Evolutionary conservation across 2,329 filamentous ascomycete genomes (phyloP).

Genomic region (Colletotrichum cuscutae): DNA sequence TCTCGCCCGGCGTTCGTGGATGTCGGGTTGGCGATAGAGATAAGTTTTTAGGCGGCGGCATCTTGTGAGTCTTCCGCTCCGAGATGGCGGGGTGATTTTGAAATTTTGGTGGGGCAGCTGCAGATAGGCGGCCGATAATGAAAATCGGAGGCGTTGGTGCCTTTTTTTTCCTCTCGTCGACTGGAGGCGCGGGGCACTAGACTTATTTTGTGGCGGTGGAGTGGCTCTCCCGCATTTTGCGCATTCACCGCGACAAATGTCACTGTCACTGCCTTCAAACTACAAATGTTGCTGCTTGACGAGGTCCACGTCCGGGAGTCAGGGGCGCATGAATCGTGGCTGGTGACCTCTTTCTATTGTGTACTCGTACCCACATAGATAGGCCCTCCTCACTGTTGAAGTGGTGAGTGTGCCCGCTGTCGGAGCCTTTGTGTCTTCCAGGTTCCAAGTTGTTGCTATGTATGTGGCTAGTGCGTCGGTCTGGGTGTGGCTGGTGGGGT

Average conservation of each 20-base stretch:
- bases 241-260: slow-evolving; percentile 1
- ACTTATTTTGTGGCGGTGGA: slow-evolving; percentile 32
- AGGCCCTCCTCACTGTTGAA: neutral
- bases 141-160: slow-evolving; percentile 19
- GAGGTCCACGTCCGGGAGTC: neutral
- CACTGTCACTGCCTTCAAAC: neutral
- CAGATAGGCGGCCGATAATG: slow-evolving; percentile 30
- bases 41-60: slow-evolving; percentile 27
- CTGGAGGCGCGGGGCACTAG: slow-evolving; percentile 23
- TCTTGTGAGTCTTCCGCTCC: slow-evolving; percentile 26
- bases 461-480: neutral
- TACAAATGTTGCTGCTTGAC: neutral
- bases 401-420: neutral
- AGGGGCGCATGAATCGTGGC: slow-evolving; percentile 28
- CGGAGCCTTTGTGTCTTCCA: neutral
- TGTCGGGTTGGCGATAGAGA: slow-evolving; percentile 22
- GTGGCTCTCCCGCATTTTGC: slow-evolving; percentile 6
- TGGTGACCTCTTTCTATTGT: neutral
- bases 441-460: neutral
- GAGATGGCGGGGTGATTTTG: slow-evolving; percentile 31
- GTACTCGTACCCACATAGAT: neutral
- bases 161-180: neutral
- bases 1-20: slow-evolving; percentile 23
- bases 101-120: slow-evolving; percentile 34
- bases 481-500: neutral